phyloP scores from a whole-genome alignment of 768 basidiomycete genomes.

The Lactifluus piperatus region DNA sequence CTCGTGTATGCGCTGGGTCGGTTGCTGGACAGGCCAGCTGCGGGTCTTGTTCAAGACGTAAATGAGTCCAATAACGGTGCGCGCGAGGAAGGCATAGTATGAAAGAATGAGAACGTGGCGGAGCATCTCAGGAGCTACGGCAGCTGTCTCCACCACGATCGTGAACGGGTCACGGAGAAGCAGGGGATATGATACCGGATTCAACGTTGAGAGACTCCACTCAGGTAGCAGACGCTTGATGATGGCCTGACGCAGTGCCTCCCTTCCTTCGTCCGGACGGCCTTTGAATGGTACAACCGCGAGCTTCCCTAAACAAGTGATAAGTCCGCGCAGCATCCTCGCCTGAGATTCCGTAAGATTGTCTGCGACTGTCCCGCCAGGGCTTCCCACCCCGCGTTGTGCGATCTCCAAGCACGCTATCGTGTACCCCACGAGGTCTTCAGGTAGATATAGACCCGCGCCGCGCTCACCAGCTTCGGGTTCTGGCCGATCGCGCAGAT shows the following conservation, averaged over 20 bases:
- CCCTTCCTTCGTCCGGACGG: constrained; percentile 63
- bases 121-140: constrained; percentile 83
- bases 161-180: constrained; percentile 87
- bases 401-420: constrained; percentile 74
- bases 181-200: constrained; percentile 76
- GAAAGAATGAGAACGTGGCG: constrained; percentile 80
- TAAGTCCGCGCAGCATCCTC: constrained; percentile 67
- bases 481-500: constrained; percentile 69
- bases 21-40: constrained; percentile 33
- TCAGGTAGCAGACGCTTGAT: constrained; percentile 86
- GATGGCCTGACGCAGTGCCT: constrained; percentile 73
- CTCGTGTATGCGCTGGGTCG: constrained; percentile 48
- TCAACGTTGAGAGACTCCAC: constrained; percentile 81
- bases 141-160: constrained; percentile 82
- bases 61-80: constrained; percentile 79
- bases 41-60: constrained; percentile 70
- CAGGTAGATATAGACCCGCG: constrained; percentile 81
- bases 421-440: constrained; percentile 87
- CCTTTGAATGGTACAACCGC: constrained; percentile 61
- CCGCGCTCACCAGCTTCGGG: constrained; percentile 69
- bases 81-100: constrained; percentile 86
- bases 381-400: constrained; percentile 53
- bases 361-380: constrained; percentile 53
- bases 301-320: constrained; percentile 60
- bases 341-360: constrained; percentile 69